Base-by-base conservation (phyloP, 1,284 basidiomycete species). In the Sporisorium graminicola region DNA sequence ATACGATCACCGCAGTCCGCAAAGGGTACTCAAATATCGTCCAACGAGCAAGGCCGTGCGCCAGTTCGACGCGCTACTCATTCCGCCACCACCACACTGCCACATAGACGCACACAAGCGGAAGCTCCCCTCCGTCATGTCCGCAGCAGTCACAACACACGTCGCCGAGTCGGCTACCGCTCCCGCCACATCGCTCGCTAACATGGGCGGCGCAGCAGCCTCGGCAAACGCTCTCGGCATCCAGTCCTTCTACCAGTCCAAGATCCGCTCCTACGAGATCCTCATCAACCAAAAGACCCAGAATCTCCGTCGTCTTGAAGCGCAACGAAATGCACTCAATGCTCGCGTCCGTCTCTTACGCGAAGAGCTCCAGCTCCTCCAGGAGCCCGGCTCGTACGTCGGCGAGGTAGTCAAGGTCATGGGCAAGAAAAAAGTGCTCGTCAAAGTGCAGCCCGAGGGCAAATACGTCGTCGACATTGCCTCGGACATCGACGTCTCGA, bases 401-500 rank as follows among this genome's bases (percentile, higher is more conserved):
- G 96, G 96, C 26, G 97, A 98, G 87, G 92, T 99, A 3, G 92
- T 98, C 81, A 99, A 98, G 87, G 93, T 98, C 20, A 98, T 98
- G 96, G 94, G 95, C 68, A 98, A 98, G 92, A 98, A 92, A 87
- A 98, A 98, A 87, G 95, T 98, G 5, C 88, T 99, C 47, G 96
- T 99, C 80, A 99, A 99, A 87, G 94, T 99, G 9, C 96, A 98
- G 86, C 96, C 96, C 0, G 96, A 98, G 88, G 95, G 95, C 68
- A 98, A 98, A 90, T 98, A 98, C 88, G 96, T 98, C 70, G 96
- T 98, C 69, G 95, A 98, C 87, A 89, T 98, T 71, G 94, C 96
- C 78, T 87, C 91, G 3, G 93, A 95, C 73, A 94, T 98, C 81
- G 92, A 96, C 74, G 87, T 97, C 71, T 88, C 90, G 20, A 86